Conservation (phyloP, 495 filamentous ascomycete species). For the Hyaloscypha hepaticicola region DNA sequence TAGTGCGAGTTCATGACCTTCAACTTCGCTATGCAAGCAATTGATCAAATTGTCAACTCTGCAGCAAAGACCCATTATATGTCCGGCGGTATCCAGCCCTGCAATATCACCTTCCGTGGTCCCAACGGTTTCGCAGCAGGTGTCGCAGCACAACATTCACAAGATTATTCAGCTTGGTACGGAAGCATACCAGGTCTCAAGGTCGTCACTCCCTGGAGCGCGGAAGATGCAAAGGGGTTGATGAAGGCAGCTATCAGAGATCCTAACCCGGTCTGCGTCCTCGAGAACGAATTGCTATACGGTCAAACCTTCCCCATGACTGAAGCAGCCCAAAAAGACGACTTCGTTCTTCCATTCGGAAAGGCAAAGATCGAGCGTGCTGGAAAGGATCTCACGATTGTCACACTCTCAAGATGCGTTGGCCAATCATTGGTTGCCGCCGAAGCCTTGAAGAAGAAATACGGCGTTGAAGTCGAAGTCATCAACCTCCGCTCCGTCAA, state of each 20-base stretch:
- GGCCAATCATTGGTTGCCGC: constrained; percentile 89
- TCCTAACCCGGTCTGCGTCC: constrained; percentile 90
- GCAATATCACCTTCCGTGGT: constrained; percentile 98
- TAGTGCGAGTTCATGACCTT: constrained; percentile 99
- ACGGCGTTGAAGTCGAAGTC: constrained; percentile 93
- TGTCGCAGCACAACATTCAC: constrained; percentile 96
- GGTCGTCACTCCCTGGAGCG: constrained; percentile 92
- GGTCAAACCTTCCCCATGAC: constrained; percentile 94
- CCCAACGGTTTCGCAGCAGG: constrained; percentile 97
- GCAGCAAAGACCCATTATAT: constrained; percentile 99
- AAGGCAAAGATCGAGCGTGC: constrained; percentile 98
- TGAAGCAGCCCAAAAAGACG: constrained; percentile 87
- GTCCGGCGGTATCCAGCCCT: constrained; percentile 98
- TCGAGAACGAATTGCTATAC: constrained; percentile 98
- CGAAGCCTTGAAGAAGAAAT: constrained; percentile 87
- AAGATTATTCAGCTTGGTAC: constrained; percentile 98
- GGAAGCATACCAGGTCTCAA: constrained; percentile 96
- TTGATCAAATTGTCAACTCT: constrained; percentile 99
- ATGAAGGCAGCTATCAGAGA: constrained; percentile 97
- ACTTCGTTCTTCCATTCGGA: constrained; percentile 94
- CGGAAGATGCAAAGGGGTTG: constrained; percentile 97
- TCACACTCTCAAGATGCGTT: constrained; percentile 90
- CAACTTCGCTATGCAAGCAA: constrained; percentile 99
- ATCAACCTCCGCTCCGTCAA: constrained; percentile 98
- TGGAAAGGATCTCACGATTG: constrained; percentile 94